A percentile compares a stretch with the other conserved stretches of the same genome.
phyloP scores from a whole-genome alignment of 306 rosid genomes.

The Sicyos edulis region DNA sequence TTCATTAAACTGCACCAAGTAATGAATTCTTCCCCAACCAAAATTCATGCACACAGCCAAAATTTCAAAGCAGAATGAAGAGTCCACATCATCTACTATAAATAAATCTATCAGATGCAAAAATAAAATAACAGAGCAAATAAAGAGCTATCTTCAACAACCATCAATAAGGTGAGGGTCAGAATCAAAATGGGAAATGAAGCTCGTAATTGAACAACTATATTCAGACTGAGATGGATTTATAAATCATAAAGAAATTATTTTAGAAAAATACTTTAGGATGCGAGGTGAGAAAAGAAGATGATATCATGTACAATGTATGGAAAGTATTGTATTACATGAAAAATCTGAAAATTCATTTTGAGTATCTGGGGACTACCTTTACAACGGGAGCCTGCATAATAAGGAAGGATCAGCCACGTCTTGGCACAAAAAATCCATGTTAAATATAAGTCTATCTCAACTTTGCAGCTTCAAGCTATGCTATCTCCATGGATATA shows the following conservation, averaged over 20 bases:
- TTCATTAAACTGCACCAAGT: slow-evolving; percentile 12
- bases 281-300: not conserved
- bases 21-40: slow-evolving; percentile 6
- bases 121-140: not conserved
- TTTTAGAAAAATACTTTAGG: slow-evolving; percentile 18
- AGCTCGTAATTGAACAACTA: slow-evolving; percentile 8
- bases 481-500: slow-evolving; percentile 16
- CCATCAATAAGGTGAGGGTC: not conserved
- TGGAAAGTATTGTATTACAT: slow-evolving; percentile 20
- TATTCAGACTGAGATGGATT: not conserved
- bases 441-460: slow-evolving; percentile 20
- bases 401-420: slow-evolving; percentile 21
- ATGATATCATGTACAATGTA: slow-evolving; percentile 22
- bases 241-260: not conserved
- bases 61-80: slow-evolving; percentile 3
- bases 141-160: not conserved
- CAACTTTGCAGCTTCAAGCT: slow-evolving; percentile 18
- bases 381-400: slow-evolving; percentile 21
- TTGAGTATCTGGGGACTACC: slow-evolving; percentile 23
- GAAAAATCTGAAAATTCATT: slow-evolving; percentile 12
- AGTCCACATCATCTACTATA: not conserved
- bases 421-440: slow-evolving; percentile 19
- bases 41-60: not conserved
- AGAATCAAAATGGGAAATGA: not conserved
- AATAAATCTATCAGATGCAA: not conserved